A percentile compares a stretch with the other conserved stretches of the same genome.
Evolutionary conservation across 1,139 yeast genomes (phyloP).

Genomic region (Kodamaea sp.): DNA sequence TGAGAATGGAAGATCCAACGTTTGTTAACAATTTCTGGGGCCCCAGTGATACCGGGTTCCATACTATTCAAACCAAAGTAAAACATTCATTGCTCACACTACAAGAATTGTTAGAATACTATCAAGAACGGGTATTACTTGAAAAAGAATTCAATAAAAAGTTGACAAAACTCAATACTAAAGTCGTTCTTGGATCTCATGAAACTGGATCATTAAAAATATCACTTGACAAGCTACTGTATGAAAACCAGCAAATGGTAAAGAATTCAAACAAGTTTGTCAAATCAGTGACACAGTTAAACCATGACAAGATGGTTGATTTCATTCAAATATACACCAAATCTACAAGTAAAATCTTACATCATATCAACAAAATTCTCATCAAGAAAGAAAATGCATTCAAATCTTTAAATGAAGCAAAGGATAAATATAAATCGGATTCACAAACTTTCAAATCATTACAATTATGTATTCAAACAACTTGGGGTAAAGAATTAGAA

Average conservation of each 20-base stretch:
- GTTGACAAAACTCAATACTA: constrained; percentile 48
- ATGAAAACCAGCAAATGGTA: constrained; percentile 46
- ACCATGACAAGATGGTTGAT: constrained; percentile 31
- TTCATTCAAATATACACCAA: constrained; percentile 31
- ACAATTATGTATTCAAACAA: constrained; percentile 61
- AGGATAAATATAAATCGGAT: constrained; percentile 55
- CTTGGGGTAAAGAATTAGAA: constrained; percentile 78
- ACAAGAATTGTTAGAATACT: constrained; percentile 43
- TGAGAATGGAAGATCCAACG: constrained; percentile 15
- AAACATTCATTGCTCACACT: constrained; percentile 41
- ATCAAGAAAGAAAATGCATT: constrained; percentile 24
- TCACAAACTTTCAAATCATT: constrained; percentile 57
- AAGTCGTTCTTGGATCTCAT: constrained; percentile 46
- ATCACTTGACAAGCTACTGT: constrained; percentile 55
- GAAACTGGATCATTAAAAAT: constrained; percentile 60
- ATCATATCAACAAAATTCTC: constrained; percentile 37
- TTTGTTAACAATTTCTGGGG: constrained; percentile 55
- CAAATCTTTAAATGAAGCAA: constrained; percentile 40
- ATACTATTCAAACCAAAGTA: constrained; percentile 45
- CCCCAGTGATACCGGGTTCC: constrained; percentile 45
- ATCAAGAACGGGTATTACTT: constrained; percentile 50
- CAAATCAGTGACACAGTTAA: constrained; percentile 29
- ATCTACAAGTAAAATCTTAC: constrained; percentile 31
- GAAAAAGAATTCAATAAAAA: constrained; percentile 71
- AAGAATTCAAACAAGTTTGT: constrained; percentile 31